These are phyloP conservation scores for Gastrolobium villosum DNA, from an alignment of 306 rosid species.

Conservation along the genomic window DNA sequence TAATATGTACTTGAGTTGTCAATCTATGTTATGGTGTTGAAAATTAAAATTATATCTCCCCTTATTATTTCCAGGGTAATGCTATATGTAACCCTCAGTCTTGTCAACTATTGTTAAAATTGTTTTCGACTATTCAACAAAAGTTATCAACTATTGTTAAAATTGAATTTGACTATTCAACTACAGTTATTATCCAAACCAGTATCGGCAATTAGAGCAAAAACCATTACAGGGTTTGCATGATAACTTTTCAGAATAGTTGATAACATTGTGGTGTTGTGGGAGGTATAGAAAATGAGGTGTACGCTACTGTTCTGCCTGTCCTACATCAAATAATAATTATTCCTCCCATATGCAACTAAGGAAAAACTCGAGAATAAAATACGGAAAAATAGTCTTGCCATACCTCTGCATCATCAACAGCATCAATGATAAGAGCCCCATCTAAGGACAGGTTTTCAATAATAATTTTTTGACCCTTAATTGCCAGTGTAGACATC, in stretches of 20 bases:
- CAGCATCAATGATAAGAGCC: slow-evolving; percentile 73
- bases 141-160: slow-evolving; percentile 20
- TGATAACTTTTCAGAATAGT: slow-evolving; percentile 3
- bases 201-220: background rate
- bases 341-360: slow-evolving; percentile 31
- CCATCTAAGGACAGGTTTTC: slow-evolving; percentile 87
- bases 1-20: slow-evolving; percentile 24
- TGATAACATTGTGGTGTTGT: background rate
- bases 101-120: background rate
- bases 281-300: background rate
- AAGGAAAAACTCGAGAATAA: slow-evolving; percentile 23
- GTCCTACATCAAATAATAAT: background rate
- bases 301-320: slow-evolving; percentile 7
- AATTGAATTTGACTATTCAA: background rate
- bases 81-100: background rate
- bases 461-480: slow-evolving; percentile 67
- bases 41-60: slow-evolving; percentile 19
- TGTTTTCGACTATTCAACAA: background rate
- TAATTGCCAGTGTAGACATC: slow-evolving; percentile 81
- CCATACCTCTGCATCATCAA: slow-evolving; percentile 79
- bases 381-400: slow-evolving; percentile 16
- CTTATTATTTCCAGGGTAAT: background rate
- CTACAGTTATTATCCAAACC: slow-evolving; percentile 18
- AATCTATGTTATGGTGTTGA: slow-evolving; percentile 20
- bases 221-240: slow-evolving; percentile 11